Evolutionary conservation across 108 stramenopile species (phyloP).

Genomic region (Discostella pseudostelligera): DNA sequence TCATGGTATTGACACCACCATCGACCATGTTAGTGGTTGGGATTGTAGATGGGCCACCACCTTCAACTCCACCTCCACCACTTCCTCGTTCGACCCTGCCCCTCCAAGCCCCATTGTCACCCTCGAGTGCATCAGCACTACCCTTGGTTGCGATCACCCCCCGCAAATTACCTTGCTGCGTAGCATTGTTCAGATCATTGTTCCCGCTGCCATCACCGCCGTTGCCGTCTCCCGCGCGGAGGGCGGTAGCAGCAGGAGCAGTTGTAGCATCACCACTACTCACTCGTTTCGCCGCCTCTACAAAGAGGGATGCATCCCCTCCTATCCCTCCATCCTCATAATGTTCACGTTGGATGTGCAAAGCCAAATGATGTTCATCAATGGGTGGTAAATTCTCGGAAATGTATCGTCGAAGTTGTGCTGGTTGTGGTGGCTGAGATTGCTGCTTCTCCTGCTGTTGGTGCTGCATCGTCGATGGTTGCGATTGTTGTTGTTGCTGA

Average conservation of each 20-base stretch:
- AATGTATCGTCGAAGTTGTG: too few relatives aligned
- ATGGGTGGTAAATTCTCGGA: too few relatives aligned
- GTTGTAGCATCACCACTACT: background rate
- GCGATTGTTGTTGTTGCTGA: background rate
- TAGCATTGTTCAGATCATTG: background rate
- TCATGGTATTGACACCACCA: slow-evolving; percentile 2
- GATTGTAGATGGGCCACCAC: background rate
- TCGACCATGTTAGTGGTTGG: background rate
- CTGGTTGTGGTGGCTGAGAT: background rate
- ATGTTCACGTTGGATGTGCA: too few relatives aligned
- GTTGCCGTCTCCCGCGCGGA: background rate
- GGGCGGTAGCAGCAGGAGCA: background rate
- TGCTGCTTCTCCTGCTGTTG: background rate
- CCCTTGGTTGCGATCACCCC: background rate
- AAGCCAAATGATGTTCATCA: too few relatives aligned
- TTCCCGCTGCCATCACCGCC: background rate
- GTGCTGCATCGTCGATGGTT: background rate
- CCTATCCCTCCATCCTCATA: too few relatives aligned
- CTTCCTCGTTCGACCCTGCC: background rate
- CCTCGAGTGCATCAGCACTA: background rate
- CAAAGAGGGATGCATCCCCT: background rate
- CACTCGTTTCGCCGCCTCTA: background rate
- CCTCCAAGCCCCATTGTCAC: background rate
- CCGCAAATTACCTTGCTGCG: background rate
- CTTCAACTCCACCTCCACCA: background rate